Conservation (phyloP, 1,139 yeast species). For the Saccharomyces hybrid region DNA sequence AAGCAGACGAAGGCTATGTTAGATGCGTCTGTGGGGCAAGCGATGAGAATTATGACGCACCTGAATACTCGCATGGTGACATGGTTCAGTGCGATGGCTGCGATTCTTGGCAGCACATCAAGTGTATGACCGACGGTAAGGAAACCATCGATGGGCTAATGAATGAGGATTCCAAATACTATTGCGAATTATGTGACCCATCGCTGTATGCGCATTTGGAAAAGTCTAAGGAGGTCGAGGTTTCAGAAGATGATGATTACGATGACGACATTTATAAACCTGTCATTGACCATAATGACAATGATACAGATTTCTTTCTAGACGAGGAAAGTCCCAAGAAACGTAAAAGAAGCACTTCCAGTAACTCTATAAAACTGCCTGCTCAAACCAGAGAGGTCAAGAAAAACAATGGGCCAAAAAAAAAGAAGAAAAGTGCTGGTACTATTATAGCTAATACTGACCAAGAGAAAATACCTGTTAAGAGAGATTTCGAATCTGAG, state of each 20-base stretch:
- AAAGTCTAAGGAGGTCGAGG: conserved; percentile 16
- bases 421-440: conserved; percentile 17
- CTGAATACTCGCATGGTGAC: conserved; percentile 49
- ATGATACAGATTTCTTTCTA: conserved; percentile 12
- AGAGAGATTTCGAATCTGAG: conserved; percentile 2
- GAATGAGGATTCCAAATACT: conserved; percentile 40
- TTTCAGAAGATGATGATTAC: conserved; percentile 10
- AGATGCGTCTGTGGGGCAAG: conserved; percentile 61
- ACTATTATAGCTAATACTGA: conserved; percentile 5
- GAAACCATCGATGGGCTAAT: conserved; percentile 6
- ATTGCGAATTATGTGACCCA: conserved; percentile 47
- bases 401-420: conserved; percentile 7
- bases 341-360: conserved; percentile 13
- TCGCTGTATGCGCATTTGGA: conserved; percentile 1
- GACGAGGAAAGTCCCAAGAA: conserved; percentile 11
- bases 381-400: not conserved
- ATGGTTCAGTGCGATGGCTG: conserved; percentile 81
- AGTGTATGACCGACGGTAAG: conserved; percentile 53
- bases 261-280: conserved; percentile 20
- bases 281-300: conserved; percentile 17
- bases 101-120: conserved; percentile 77
- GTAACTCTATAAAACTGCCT: not conserved
- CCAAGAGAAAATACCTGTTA: conserved; percentile 5
- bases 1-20: conserved; percentile 32
- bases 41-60: conserved; percentile 56